Conservation (phyloP, 371 early-diverging fungal genomes). For the Rhizopus microsporus region DNA sequence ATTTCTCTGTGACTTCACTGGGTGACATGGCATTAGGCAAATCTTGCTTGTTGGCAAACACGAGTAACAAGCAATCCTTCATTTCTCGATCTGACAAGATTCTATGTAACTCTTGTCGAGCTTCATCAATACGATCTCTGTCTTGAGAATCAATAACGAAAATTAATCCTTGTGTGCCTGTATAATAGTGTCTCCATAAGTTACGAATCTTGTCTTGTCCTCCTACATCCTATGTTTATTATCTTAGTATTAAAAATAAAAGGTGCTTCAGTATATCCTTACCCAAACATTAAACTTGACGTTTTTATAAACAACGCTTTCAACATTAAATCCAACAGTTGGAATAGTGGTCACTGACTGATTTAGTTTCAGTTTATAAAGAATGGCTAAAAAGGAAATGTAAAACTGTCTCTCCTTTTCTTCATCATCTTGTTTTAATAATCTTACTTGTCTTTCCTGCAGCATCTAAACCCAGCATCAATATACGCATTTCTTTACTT, state of each 20-base stretch:
- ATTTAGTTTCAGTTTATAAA: constrained; percentile 87
- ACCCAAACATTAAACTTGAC: constrained; percentile 88
- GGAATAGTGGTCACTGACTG: constrained; percentile 88
- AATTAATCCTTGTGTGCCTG: constrained; percentile 85
- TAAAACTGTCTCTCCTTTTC: background rate
- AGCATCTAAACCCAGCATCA: constrained; percentile 92
- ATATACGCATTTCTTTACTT: constrained; percentile 85
- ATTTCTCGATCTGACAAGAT: constrained; percentile 84
- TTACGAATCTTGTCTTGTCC: constrained; percentile 92
- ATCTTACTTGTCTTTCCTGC: constrained; percentile 92
- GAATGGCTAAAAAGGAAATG: constrained; percentile 60
- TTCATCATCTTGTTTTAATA: background rate
- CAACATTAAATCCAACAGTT: constrained; percentile 88
- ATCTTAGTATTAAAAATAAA: background rate
- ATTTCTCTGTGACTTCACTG: constrained; percentile 78
- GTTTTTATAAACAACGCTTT: constrained; percentile 88
- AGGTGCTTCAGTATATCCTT: constrained; percentile 3
- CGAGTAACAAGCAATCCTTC: constrained; percentile 77
- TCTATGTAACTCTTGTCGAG: constrained; percentile 78
- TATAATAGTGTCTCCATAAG: constrained; percentile 88
- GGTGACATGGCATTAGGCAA: constrained; percentile 79
- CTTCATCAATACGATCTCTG: constrained; percentile 82
- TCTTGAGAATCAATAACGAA: constrained; percentile 90
- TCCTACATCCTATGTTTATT: constrained; percentile 72
- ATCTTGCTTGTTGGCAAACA: constrained; percentile 92